Evolutionary conservation across 1,284 basidiomycete genomes (phyloP), one percentile per base, ranked within the genome.

Genomic region (Microbotryum silenes-acaulis): DNA sequence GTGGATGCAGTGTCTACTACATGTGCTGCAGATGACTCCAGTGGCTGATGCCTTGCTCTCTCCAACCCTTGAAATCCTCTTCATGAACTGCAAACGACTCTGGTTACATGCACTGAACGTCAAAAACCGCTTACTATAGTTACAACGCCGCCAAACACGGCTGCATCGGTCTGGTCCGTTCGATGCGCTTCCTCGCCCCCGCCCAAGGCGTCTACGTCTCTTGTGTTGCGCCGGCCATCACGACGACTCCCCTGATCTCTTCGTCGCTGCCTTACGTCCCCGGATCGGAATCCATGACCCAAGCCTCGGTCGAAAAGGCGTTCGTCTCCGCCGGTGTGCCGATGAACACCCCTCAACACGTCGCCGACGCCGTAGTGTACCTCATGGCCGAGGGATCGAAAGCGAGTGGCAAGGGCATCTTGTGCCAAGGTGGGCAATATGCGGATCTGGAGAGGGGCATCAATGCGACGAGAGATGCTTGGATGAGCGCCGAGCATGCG

Each of bases 71-170:
- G 5, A 1, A 42, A 4, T 6, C 14, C 3, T 42, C 16, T 6
- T 9, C 37, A 18, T 42, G 37, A 6, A 42, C 37, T 42, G 16
- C 16, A 9, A 31, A n/a, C 21, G 20, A 21, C 12, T 23, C 27
- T 25, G 2, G 37, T 42, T 42, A 42, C 14, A 42, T 42, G 37
- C 37, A 42, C 37, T 42, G 37, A 42, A 12, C 6, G 37, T 42
- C 4, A 20, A 10, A 14, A 45, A 31, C 31, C 31, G 31, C 31
- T 8, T 5, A 16, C 14, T n/a, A 23, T 18, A 57, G 56, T 48
- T 60, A 60, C 53, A 55, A 60, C 48, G 58, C 58, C 7, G 46
- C 58, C 16, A 55, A 60, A 44, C 58, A 60, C 27, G 58, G 52
- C 9, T n/a, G 31, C n/a, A 46, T 52, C 4, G 56, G 58, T n/a